These are phyloP conservation scores for Kuraishia floccosa DNA, from an alignment of 805 yeast genomes.

Conservation along the genomic window DNA sequence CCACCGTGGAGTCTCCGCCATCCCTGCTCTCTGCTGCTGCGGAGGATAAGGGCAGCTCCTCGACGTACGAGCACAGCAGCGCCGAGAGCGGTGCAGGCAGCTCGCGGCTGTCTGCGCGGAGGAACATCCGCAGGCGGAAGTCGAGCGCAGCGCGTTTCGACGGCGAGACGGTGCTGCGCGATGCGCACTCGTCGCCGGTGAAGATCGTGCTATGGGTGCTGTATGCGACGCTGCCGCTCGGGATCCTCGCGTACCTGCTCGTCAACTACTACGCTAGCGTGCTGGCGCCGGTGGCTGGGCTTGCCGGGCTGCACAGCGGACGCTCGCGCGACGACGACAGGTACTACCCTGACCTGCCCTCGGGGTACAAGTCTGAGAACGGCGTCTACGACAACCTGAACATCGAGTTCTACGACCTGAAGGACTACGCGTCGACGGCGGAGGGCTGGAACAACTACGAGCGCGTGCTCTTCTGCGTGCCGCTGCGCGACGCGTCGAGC, in stretches of 20 bases:
- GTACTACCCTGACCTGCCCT: slow-evolving; percentile 24
- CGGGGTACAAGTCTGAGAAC: slow-evolving; percentile 13
- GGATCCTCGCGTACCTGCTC: slow-evolving; percentile 6
- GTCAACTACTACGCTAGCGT: slow-evolving; percentile 4
- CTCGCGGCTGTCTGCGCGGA: no score
- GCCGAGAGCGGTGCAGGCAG: no score
- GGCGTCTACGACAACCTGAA: slow-evolving; percentile 17
- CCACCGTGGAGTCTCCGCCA: no score
- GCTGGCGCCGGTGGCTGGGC: slow-evolving; percentile 1
- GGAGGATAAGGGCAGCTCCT: no score
- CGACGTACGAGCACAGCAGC: no score
- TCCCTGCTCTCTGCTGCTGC: no score
- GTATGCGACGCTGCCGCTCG: slow-evolving; percentile 10
- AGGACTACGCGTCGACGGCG: slow-evolving; percentile 48
- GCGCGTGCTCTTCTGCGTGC: slow-evolving; percentile 76
- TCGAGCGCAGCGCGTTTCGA: no score
- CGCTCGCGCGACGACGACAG: slow-evolving; percentile 3
- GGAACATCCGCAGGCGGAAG: no score
- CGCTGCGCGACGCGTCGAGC: slow-evolving; percentile 83
- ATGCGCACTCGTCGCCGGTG: neutral
- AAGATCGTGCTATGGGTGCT: slow-evolving; percentile 8
- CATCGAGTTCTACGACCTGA: slow-evolving; percentile 67
- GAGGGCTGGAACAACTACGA: slow-evolving; percentile 77
- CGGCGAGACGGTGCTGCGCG: no score
- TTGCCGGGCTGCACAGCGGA: no score